Evolutionary conservation across 768 basidiomycete species (phyloP).

Genomic region (Tephrocybe rancida): DNA sequence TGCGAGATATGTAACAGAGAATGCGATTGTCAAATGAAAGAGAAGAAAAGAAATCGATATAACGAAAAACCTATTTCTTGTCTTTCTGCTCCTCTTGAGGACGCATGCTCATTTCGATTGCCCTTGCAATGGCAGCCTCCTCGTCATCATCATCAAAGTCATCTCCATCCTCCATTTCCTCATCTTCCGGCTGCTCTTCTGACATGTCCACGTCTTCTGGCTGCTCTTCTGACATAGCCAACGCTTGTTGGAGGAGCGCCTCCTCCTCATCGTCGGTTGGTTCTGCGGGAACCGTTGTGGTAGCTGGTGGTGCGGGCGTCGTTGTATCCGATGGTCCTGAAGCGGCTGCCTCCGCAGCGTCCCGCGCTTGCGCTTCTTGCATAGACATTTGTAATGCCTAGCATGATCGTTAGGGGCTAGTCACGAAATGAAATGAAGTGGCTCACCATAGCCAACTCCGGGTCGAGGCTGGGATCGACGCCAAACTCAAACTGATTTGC

Average conservation of each 20-base stretch:
- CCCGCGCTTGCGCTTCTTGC: slow-evolving; percentile 89
- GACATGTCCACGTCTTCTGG: slow-evolving; percentile 66
- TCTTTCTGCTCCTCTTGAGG: slow-evolving; percentile 42
- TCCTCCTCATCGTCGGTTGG: slow-evolving; percentile 77
- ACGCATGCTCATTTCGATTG: slow-evolving; percentile 93
- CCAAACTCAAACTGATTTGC: slow-evolving; percentile 79
- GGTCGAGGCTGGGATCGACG: slow-evolving; percentile 94
- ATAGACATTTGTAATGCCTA: slow-evolving; percentile 97
- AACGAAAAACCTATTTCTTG: slow-evolving; percentile 26
- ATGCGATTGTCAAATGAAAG: not conserved
- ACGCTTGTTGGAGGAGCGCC: slow-evolving; percentile 70
- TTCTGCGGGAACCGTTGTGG: slow-evolving; percentile 36
- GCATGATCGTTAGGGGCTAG: not conserved
- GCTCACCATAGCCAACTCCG: slow-evolving; percentile 93
- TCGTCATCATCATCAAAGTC: slow-evolving; percentile 66
- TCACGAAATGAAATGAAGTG: not conserved
- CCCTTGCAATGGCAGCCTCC: slow-evolving; percentile 87
- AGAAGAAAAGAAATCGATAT: not conserved
- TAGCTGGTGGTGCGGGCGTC: slow-evolving; percentile 29
- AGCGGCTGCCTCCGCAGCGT: slow-evolving; percentile 52
- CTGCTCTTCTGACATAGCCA: slow-evolving; percentile 70
- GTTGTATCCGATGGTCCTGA: slow-evolving; percentile 35
- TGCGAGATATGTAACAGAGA: not conserved
- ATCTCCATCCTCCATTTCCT: slow-evolving; percentile 46
- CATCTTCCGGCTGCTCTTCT: slow-evolving; percentile 45